phyloP scores from a whole-genome alignment of 1,139 yeast genomes.

The Suhomyces anneliseae region DNA sequence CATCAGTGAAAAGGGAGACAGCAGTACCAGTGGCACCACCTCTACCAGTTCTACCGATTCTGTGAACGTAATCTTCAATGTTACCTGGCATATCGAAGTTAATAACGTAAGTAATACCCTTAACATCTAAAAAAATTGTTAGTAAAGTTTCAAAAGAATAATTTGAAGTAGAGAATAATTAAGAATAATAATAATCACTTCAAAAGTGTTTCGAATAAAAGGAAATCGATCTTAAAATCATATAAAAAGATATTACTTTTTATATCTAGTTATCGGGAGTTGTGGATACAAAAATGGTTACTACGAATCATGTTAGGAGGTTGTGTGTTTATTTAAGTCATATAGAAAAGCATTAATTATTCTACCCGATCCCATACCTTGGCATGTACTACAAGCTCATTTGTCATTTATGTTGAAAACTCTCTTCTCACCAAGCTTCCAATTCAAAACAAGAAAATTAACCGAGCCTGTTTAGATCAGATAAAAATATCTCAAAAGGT shows the following conservation, averaged over 20 bases:
- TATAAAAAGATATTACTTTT: too few species aligned
- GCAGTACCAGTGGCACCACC: constrained; percentile 97
- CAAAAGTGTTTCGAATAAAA: too few species aligned
- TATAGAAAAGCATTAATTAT: constrained; percentile 16
- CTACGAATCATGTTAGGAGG: constrained; percentile 10
- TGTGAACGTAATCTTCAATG: constrained; percentile 95
- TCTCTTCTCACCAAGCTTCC: not conserved
- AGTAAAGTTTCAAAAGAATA: constrained; percentile 18
- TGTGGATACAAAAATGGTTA: constrained; percentile 2
- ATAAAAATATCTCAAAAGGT: constrained; percentile 5
- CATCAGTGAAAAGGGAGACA: constrained; percentile 89
- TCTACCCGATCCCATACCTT: constrained; percentile 6
- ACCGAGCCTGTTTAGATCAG: constrained; percentile 6
- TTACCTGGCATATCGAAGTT: constrained; percentile 98
- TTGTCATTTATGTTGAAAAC: not conserved
- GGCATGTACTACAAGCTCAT: not conserved
- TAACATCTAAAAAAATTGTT: constrained; percentile 70
- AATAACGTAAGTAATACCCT: constrained; percentile 90
- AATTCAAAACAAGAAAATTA: not conserved
- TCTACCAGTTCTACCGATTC: constrained; percentile 98
- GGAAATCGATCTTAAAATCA: too few species aligned
- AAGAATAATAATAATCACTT: not conserved
- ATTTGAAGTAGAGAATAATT: too few species aligned
- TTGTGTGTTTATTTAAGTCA: constrained; percentile 13
- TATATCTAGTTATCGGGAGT: constrained; percentile 1